Base-by-base conservation (phyloP, 129 eudicot genomes). In the Arctium lappa region DNA sequence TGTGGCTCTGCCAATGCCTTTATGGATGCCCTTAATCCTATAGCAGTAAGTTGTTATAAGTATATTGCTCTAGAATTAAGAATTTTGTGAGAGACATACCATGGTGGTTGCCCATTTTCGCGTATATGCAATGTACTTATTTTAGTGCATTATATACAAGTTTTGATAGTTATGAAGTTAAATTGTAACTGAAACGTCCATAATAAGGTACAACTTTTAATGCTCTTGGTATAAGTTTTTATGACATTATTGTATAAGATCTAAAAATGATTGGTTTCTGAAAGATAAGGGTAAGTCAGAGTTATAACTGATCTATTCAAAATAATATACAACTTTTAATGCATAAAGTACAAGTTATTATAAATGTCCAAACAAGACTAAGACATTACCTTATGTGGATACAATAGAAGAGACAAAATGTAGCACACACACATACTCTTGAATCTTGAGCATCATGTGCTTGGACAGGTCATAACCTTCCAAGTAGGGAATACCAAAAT, bases 381-480 rank as follows among this genome's bases (percentile, higher is more conserved):
- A 22, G 87, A 84, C 80, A 46, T 36, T 48, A 79, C 84, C 69
- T 84, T 62, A 84, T 79, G 30, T 11, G 76, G 60, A 79, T 78
- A 84, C 80, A 84, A 46, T 69, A 79, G 80, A 79, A 79, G 71
- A 79, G 80, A 84, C 77, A 84, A 84, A 79, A 40, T 40, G 42
- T 32, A 73, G 69, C 66, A 44, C 80, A 60, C 68, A 46, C 56
- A 79, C 75, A 79, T 73, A 73, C 76, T 27, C 63, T 42, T 22
- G 65, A 73, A 71, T 15, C 44, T 42, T 22, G 65, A 73, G 22
- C 1, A 84, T 79, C 87, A 84, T 84, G 87, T 84, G 87, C 76
- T 65, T 84, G 36, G 38, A 79, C 87, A 84, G 83, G 62, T 73
- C 75, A 79, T 84, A 71, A 73, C 87, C 83, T 84, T 66, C 36